phyloP scores from a whole-genome alignment of 1,284 basidiomycete genomes.

The Puccinia triticina region DNA sequence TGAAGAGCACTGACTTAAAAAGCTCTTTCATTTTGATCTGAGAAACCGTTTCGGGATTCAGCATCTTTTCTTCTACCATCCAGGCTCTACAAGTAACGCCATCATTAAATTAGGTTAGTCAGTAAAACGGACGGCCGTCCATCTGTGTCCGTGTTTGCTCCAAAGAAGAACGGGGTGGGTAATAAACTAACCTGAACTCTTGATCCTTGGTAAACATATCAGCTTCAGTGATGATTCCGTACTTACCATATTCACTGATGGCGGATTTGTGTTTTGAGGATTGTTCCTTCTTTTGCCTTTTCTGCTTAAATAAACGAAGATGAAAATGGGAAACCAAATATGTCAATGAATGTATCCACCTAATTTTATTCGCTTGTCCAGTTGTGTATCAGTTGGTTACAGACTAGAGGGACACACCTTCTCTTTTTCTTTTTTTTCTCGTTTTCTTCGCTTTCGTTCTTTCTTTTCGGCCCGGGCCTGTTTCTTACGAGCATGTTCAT shows the following conservation, averaged over 20 bases:
- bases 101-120: slow-evolving; percentile 15
- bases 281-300: slow-evolving; percentile 19
- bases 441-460: slow-evolving; percentile 29
- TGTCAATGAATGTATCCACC: not conserved
- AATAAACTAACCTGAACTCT: slow-evolving; percentile 36
- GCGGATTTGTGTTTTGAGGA: slow-evolving; percentile 65
- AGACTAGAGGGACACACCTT: not conserved
- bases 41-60: slow-evolving; percentile 80
- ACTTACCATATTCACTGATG: slow-evolving; percentile 78
- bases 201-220: slow-evolving; percentile 66
- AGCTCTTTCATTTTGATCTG: slow-evolving; percentile 82
- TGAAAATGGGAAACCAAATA: not conserved
- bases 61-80: slow-evolving; percentile 82
- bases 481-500: slow-evolving; percentile 22
- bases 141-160: too few relatives aligned
- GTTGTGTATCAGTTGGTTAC: not conserved
- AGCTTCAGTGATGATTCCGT: slow-evolving; percentile 77
- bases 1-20: slow-evolving; percentile 65
- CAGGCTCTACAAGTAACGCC: slow-evolving; percentile 70
- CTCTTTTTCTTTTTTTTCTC: slow-evolving; percentile 29
- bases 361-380: not conserved
- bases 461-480: slow-evolving; percentile 35
- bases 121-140: slow-evolving; percentile 12
- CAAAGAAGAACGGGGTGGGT: not conserved
- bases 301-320: not conserved